phyloP scores from a whole-genome alignment of 371 early-diverging fungal species.

The Mortierella polycephala region DNA sequence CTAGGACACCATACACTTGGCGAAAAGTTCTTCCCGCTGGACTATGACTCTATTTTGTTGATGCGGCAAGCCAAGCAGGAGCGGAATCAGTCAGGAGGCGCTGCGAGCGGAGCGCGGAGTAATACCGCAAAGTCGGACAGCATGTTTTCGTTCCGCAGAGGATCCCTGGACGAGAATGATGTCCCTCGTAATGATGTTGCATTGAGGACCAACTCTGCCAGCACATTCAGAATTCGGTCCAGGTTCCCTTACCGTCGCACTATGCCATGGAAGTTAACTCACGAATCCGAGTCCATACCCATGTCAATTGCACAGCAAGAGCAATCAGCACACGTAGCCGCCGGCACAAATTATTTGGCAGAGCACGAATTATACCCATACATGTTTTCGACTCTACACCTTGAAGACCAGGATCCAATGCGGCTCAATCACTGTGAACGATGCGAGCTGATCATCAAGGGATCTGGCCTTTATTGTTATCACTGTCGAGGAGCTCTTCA shows the following conservation, averaged over 20 bases:
- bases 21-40: conserved; percentile 57
- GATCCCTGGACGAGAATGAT: conserved; percentile 47
- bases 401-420: conserved; percentile 10
- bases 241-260: conserved; percentile 17
- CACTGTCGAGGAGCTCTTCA: conserved; percentile 58
- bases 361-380: conserved; percentile 52
- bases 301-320: conserved; percentile 1
- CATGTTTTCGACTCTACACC: conserved; percentile 23
- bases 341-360: conserved; percentile 27
- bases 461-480: conserved; percentile 65
- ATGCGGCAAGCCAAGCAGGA: conserved; percentile 24
- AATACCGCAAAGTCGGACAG: conserved; percentile 19
- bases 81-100: neutral
- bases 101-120: neutral
- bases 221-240: conserved; percentile 14
- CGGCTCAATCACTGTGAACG: conserved; percentile 56
- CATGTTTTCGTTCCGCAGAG: conserved; percentile 21
- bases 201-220: conserved; percentile 1
- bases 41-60: conserved; percentile 39
- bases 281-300: conserved; percentile 9
- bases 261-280: conserved; percentile 15
- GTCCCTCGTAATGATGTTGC: conserved; percentile 20
- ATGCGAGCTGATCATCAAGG: conserved; percentile 61
- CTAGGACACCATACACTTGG: conserved; percentile 64
- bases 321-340: neutral